phyloP scores from a whole-genome alignment of 2,329 filamentous ascomycete species.

The Claviceps spartinae region DNA sequence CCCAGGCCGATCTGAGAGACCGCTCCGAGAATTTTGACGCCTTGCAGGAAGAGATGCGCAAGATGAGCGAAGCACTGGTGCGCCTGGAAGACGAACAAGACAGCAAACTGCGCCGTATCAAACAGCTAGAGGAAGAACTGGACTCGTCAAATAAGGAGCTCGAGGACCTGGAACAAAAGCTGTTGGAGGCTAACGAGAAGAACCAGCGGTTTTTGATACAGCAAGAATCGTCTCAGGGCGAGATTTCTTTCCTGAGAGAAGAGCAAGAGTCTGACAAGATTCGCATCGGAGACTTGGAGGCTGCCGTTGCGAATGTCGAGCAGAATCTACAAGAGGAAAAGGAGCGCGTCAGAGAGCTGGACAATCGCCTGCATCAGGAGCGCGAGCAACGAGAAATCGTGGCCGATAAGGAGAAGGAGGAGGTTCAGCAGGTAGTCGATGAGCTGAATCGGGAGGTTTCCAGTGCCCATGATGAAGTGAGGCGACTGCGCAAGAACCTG shows the following conservation, averaged over 20 bases:
- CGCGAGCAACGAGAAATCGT: conserved; percentile 76
- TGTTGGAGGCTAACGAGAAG: conserved; percentile 77
- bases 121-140: conserved; percentile 71
- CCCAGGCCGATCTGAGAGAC: conserved; percentile 60
- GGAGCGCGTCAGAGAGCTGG: conserved; percentile 59
- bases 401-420: conserved; percentile 80
- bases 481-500: conserved; percentile 69
- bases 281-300: conserved; percentile 87
- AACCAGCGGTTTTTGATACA: conserved; percentile 79
- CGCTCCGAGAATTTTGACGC: conserved; percentile 78
- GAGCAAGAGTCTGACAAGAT: conserved; percentile 98
- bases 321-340: conserved; percentile 72
- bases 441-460: conserved; percentile 79
- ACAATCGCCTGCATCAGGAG: conserved; percentile 65
- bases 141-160: conserved; percentile 76
- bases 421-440: conserved; percentile 85
- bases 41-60: conserved; percentile 88
- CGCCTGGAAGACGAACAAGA: conserved; percentile 82
- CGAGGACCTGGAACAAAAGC: conserved; percentile 69
- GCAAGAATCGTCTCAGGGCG: conserved; percentile 80
- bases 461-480: conserved; percentile 71
- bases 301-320: conserved; percentile 65
- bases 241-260: conserved; percentile 89
- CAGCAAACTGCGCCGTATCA: conserved; percentile 62
- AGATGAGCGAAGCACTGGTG: conserved; percentile 74